phyloP scores from a whole-genome alignment of 495 filamentous ascomycete genomes.

The Hyaloscypha variabilis region DNA sequence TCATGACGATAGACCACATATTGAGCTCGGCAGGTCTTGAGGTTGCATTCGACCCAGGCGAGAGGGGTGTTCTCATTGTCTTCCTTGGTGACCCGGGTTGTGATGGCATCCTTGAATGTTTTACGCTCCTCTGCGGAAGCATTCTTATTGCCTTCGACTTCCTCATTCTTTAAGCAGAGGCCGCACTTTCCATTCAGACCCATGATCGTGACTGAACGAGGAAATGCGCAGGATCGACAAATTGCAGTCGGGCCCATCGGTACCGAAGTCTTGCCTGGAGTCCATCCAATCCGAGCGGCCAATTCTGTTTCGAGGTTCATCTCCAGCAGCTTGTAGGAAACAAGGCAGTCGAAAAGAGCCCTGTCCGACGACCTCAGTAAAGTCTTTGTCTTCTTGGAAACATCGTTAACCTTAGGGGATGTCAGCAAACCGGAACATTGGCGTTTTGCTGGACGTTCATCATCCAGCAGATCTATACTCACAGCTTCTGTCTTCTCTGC shows the following conservation, averaged over 20 bases:
- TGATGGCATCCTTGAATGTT: conserved; percentile 1
- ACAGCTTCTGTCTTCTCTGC: conserved; percentile 14
- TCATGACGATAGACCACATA: conserved; percentile 47
- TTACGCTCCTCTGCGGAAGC: not conserved
- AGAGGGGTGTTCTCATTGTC: conserved; percentile 30
- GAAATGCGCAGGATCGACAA: conserved; percentile 44
- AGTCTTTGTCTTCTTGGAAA: not conserved
- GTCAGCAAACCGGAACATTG: conserved; percentile 1
- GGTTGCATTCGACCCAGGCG: conserved; percentile 46
- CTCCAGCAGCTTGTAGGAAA: conserved; percentile 51
- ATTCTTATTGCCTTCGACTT: conserved; percentile 15
- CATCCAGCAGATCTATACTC: not conserved
- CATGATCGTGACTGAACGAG: conserved; percentile 51
- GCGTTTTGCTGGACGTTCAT: conserved; percentile 2
- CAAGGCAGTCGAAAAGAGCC: conserved; percentile 41
- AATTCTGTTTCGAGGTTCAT: conserved; percentile 43
- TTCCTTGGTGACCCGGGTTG: conserved; percentile 33
- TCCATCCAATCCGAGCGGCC: conserved; percentile 41
- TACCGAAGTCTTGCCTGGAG: conserved; percentile 40
- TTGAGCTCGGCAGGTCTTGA: conserved; percentile 43
- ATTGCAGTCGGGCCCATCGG: conserved; percentile 39
- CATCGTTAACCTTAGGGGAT: not conserved
- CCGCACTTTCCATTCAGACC: conserved; percentile 39
- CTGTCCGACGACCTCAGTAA: conserved; percentile 38
- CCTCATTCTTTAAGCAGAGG: conserved; percentile 31